phyloP scores from a whole-genome alignment of 2,329 filamentous ascomycete genomes.

The Ceratocystis harringtonii region DNA sequence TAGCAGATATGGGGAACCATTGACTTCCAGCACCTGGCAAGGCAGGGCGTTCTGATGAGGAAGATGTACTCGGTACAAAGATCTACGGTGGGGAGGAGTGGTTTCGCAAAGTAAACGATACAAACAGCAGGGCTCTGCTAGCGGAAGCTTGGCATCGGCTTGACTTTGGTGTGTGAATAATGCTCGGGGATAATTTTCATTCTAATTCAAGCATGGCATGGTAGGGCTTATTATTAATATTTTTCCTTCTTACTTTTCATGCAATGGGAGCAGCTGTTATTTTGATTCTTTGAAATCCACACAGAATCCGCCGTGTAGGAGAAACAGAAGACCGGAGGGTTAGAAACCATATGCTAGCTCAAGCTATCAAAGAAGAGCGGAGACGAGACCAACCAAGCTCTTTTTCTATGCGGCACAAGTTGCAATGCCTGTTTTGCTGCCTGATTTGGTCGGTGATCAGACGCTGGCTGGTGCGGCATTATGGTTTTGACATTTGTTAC shows the following conservation, averaged over 20 bases:
- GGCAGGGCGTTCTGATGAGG: background rate
- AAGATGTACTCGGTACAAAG: no score
- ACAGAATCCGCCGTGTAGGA: no score
- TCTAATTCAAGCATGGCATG: background rate
- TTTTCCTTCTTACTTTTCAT: background rate
- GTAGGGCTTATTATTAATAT: no score
- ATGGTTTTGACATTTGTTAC: background rate
- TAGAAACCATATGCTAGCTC: no score
- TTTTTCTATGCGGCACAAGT: background rate
- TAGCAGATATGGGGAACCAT: background rate
- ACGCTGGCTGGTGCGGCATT: background rate
- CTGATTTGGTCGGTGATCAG: background rate
- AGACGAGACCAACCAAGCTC: background rate
- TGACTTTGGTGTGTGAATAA: background rate
- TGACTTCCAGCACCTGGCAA: background rate
- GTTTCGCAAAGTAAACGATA: background rate
- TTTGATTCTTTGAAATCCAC: background rate
- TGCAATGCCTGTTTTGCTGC: background rate
- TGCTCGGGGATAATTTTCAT: background rate
- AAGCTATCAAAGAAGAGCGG: no score
- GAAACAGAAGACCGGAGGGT: no score
- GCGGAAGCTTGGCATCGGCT: background rate
- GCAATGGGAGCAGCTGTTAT: background rate
- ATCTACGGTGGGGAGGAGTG: no score
- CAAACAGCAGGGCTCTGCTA: background rate